Conservation (phyloP, 352 stramenopile genomes). For the Globisporangium nagaii region DNA sequence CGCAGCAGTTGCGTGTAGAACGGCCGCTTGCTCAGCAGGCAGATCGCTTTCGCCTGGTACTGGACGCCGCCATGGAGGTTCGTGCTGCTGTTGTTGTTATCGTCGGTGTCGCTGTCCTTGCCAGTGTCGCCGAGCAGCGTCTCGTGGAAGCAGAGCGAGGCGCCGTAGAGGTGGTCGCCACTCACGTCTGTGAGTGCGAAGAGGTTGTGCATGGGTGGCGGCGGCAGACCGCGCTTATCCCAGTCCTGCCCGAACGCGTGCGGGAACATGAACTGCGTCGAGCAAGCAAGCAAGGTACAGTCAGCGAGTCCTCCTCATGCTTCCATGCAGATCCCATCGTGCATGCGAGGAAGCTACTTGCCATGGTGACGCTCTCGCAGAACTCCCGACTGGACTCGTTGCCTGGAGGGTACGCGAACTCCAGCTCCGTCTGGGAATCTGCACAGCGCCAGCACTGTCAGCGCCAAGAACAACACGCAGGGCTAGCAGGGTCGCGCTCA, state of each 20-base stretch:
- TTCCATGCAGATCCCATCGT: not conserved
- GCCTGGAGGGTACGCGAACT: conserved; percentile 32
- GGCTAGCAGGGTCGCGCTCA: no score
- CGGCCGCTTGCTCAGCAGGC: conserved; percentile 32
- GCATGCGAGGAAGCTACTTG: not conserved
- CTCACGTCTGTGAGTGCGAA: conserved; percentile 42
- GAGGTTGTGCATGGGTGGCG: conserved; percentile 38
- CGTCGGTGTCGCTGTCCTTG: not conserved
- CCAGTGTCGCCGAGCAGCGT: not conserved
- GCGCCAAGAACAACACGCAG: no score
- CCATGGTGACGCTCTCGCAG: conserved; percentile 43
- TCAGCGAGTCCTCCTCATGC: no score
- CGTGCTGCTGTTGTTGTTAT: conserved; percentile 1
- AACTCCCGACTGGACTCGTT: conserved; percentile 28
- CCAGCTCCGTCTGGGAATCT: conserved; percentile 21
- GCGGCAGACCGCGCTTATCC: conserved; percentile 20
- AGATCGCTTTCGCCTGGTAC: conserved; percentile 35
- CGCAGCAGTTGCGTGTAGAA: conserved; percentile 43
- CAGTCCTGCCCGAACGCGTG: conserved; percentile 29
- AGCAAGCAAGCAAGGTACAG: not conserved
- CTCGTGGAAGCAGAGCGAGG: conserved; percentile 47
- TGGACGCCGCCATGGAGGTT: not conserved
- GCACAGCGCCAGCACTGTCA: not conserved
- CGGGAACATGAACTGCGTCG: conserved; percentile 41
- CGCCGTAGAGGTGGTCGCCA: conserved; percentile 39